Evolutionary conservation across 805 yeast species (phyloP).

Genomic region (Myxozyma geophila): DNA sequence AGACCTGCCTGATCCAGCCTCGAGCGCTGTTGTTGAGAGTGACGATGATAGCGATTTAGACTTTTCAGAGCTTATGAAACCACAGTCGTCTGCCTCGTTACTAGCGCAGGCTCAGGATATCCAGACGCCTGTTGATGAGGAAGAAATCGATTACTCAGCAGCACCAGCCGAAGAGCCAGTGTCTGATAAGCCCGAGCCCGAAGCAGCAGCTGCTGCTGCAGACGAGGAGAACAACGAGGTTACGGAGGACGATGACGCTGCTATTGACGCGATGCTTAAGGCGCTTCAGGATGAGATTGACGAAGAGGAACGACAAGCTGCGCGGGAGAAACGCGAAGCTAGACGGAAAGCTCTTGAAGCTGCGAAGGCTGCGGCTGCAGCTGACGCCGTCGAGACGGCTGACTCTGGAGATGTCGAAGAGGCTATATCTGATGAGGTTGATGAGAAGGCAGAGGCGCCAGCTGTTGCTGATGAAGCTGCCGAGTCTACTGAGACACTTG

Average conservation of each 20-base stretch:
- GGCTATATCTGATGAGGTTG: neutral
- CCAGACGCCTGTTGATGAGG: slow-evolving; percentile 17
- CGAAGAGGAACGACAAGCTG: slow-evolving; percentile 28
- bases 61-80: slow-evolving; percentile 19
- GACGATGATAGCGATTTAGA: slow-evolving; percentile 25
- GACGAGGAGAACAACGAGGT: neutral
- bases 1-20: neutral
- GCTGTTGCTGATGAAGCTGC: slow-evolving; percentile 8
- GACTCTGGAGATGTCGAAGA: neutral
- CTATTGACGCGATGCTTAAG: slow-evolving; percentile 46
- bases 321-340: slow-evolving; percentile 26
- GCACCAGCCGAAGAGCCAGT: slow-evolving; percentile 5
- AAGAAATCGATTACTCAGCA: slow-evolving; percentile 4
- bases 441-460: neutral
- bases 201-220: slow-evolving; percentile 2
- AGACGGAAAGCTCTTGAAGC: slow-evolving; percentile 19
- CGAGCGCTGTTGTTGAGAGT: neutral
- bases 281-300: slow-evolving; percentile 32
- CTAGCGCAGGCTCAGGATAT: slow-evolving; percentile 15
- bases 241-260: slow-evolving; percentile 46
- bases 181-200: neutral
- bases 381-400: slow-evolving; percentile 10
- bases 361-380: slow-evolving; percentile 18
- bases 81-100: slow-evolving; percentile 16
- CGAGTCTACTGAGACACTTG: neutral